Evolutionary conservation across 805 yeast genomes (phyloP), one percentile per base, ranked within the genome.

Genomic region (Candida taoyuanica): DNA sequence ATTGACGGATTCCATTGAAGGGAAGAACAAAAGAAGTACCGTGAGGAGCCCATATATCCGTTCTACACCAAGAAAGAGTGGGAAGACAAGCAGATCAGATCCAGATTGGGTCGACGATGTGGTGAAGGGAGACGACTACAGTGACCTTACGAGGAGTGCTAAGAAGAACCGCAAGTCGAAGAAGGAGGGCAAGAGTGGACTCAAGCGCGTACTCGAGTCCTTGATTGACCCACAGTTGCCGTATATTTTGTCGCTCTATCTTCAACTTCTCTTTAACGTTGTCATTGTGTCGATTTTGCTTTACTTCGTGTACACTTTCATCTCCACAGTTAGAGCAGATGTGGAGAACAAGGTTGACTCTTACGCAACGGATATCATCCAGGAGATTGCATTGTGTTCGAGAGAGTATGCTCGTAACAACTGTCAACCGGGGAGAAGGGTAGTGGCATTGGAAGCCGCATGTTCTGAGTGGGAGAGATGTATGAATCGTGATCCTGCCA

Each of bases 381-480:
- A 74, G 38, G 84, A 81, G 49, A 84, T 85, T 34, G 71, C 80
- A 12, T 43, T 65, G 21, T 91, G 98, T 60, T 66, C 81, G 6
- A 65, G 79, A 26, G 81, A 85, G 40, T 91, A 82, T 53, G 58
- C 71, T 12, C 60, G 78, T 20, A 89, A 91, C 59, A 74, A 80
- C 47, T 91, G 98, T 56, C 68, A 74, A 2, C 74, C 76, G 4
- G 78, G 68, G 3, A 49, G 52, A 32, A 65, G 91, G 12, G 89
- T 79, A 0, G 96, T 95, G 0, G 88, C 86, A 0, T 58, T 87
- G 14, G 93, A 82, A 49, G 59, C 62, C 2, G 64, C 74, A 12
- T 91, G 98, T 59, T 65, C 71, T 25, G 69, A 68, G 25, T 86
- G 95, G 93, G 81, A 76, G 44, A 72, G 71, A 40, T 93, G 98